These are phyloP conservation scores for Calonectria pseudoreteaudii DNA, from an alignment of 2,329 filamentous ascomycete species.

Conservation along the genomic window DNA sequence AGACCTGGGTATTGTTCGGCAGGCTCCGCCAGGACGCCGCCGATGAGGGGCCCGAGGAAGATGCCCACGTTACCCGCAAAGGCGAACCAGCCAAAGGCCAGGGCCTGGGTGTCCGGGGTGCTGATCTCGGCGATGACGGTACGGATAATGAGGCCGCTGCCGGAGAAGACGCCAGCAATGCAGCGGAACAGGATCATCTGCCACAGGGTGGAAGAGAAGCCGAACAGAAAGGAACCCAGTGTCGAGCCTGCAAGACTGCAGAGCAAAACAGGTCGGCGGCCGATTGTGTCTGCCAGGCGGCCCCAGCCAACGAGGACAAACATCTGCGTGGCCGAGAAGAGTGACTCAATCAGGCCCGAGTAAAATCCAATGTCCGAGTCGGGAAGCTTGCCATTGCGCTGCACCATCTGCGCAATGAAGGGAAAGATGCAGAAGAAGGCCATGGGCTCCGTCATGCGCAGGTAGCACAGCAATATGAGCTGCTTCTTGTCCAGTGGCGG, in stretches of 20 bases:
- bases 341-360: slow-evolving; percentile 77
- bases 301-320: slow-evolving; percentile 83
- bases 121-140: slow-evolving; percentile 83
- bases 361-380: slow-evolving; percentile 83
- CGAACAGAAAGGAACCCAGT: slow-evolving; percentile 73
- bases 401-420: slow-evolving; percentile 83
- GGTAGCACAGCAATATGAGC: slow-evolving; percentile 79
- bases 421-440: slow-evolving; percentile 89
- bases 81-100: slow-evolving; percentile 81
- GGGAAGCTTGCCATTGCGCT: slow-evolving; percentile 70
- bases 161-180: slow-evolving; percentile 78
- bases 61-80: slow-evolving; percentile 81
- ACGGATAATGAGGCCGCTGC: slow-evolving; percentile 78
- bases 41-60: slow-evolving; percentile 76
- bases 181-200: slow-evolving; percentile 82
- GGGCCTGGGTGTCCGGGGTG: slow-evolving; percentile 76
- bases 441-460: slow-evolving; percentile 78
- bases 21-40: slow-evolving; percentile 77
- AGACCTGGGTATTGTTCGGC: slow-evolving; percentile 69
- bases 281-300: slow-evolving; percentile 69
- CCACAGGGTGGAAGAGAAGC: slow-evolving; percentile 72
- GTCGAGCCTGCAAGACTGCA: slow-evolving; percentile 74
- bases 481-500: slow-evolving; percentile 62
- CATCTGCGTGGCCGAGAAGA: slow-evolving; percentile 83
- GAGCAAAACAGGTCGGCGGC: slow-evolving; percentile 79